Evolutionary conservation across 257 asterid species (phyloP).

Genomic region (Fraxinus excelsior): DNA sequence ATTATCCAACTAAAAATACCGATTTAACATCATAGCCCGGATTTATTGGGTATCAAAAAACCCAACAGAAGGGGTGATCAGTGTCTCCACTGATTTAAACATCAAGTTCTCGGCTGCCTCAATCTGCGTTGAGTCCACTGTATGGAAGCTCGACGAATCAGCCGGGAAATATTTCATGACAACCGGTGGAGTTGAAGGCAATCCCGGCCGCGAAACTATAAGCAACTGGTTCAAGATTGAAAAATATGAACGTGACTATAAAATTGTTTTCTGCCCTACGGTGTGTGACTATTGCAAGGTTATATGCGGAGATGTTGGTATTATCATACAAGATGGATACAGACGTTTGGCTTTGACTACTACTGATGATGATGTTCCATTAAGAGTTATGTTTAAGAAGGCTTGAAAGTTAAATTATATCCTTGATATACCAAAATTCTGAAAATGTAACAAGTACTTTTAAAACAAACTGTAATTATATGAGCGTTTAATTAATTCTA

Average conservation of each 20-base stretch:
- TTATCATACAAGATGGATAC: constrained; percentile 43
- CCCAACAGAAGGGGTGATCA: constrained; percentile 43
- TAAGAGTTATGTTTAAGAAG: constrained; percentile 30
- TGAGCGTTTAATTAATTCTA: background rate
- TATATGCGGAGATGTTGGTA: constrained; percentile 48
- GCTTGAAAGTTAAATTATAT: constrained; percentile 1
- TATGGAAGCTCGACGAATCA: constrained; percentile 47
- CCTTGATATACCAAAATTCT: background rate
- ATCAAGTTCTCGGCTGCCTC: constrained; percentile 42
- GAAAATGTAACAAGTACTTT: background rate
- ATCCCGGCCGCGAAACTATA: constrained; percentile 44
- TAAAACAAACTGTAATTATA: background rate
- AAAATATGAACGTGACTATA: constrained; percentile 35
- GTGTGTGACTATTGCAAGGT: constrained; percentile 55
- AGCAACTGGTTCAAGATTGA: constrained; percentile 70
- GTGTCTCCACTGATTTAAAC: constrained; percentile 49
- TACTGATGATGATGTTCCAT: constrained; percentile 21
- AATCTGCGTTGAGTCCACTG: constrained; percentile 39
- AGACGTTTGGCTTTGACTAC: constrained; percentile 35
- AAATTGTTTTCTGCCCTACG: constrained; percentile 51
- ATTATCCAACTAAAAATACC: too few species aligned
- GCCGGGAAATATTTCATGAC: constrained; percentile 28
- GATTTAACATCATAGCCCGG: too few species aligned
- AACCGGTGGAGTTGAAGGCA: constrained; percentile 53
- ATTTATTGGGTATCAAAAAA: too few species aligned